phyloP scores from a whole-genome alignment of 352 stramenopile species.

The Globisporangium heterothallicum region DNA sequence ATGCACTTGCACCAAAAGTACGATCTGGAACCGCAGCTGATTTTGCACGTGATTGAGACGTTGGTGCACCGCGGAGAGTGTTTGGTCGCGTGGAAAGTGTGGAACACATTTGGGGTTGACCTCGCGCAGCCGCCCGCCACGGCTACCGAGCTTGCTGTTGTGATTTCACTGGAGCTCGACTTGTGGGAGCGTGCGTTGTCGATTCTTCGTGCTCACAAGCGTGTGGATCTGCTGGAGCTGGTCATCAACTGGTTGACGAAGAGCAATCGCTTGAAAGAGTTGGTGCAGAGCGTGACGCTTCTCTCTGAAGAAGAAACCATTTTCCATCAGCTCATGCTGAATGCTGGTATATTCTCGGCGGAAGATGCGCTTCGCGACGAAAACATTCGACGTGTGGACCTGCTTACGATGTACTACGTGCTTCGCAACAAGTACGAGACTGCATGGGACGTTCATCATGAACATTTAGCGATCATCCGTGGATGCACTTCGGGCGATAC shows the following conservation, averaged over 20 bases:
- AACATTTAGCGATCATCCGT: constrained; percentile 71
- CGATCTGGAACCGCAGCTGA: constrained; percentile 63
- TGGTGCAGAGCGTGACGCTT: constrained; percentile 61
- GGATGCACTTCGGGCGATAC: constrained; percentile 53
- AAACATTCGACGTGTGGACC: constrained; percentile 65
- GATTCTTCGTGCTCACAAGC: constrained; percentile 50
- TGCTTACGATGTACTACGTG: constrained; percentile 84
- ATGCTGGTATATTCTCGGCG: constrained; percentile 32
- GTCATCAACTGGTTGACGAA: constrained; percentile 73
- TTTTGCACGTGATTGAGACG: constrained; percentile 73
- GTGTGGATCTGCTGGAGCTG: constrained; percentile 49
- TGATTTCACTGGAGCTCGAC: constrained; percentile 70
- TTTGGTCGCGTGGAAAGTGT: constrained; percentile 81
- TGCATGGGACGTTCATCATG: constrained; percentile 71
- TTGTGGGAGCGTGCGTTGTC: constrained; percentile 70
- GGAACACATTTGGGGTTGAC: constrained; percentile 71
- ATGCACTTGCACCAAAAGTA: constrained; percentile 73
- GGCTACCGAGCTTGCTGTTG: constrained; percentile 63
- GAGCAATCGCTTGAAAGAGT: constrained; percentile 64
- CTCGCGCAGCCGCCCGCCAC: constrained; percentile 35
- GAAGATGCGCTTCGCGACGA: constrained; percentile 62
- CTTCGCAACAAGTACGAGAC: constrained; percentile 66
- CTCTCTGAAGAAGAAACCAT: constrained; percentile 41
- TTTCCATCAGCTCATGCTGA: constrained; percentile 76
- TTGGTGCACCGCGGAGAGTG: constrained; percentile 71